A percentile compares a stretch with the other conserved stretches of the same genome.
Evolutionary conservation across 139 green algal species (phyloP).

Genomic region (Micromonas pusilla): DNA sequence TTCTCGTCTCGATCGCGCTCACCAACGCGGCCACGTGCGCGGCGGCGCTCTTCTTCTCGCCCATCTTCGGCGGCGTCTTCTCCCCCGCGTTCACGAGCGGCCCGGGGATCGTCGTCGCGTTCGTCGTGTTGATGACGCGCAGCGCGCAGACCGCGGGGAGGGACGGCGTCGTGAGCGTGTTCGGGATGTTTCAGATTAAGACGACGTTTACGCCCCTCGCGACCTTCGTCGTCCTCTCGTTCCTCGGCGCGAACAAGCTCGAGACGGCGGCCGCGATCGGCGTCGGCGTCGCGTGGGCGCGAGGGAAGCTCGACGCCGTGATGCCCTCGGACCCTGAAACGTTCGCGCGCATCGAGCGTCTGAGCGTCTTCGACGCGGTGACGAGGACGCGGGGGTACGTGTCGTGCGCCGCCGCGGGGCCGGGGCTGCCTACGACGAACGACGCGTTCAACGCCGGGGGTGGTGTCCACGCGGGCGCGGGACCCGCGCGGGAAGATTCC

Average conservation of each 20-base stretch:
- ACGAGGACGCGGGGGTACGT: not conserved
- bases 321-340: not conserved
- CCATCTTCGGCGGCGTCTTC: not conserved
- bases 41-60: not conserved
- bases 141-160: not conserved
- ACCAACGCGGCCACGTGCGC: not conserved
- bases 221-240: not conserved
- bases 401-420: not conserved
- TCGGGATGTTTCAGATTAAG: not conserved
- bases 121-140: not conserved
- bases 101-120: not conserved
- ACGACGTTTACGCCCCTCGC: not conserved
- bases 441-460: not conserved
- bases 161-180: not conserved
- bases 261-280: not conserved
- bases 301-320: not conserved
- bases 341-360: not conserved
- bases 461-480: not conserved
- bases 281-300: not conserved
- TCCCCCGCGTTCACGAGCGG: not conserved
- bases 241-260: not conserved
- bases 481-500: too few species aligned
- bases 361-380: not conserved
- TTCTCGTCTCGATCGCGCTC: not conserved
- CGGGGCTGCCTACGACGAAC: not conserved